Conservation (phyloP, 2,329 filamentous ascomycete genomes). For the Paracamarosporium sp. region DNA sequence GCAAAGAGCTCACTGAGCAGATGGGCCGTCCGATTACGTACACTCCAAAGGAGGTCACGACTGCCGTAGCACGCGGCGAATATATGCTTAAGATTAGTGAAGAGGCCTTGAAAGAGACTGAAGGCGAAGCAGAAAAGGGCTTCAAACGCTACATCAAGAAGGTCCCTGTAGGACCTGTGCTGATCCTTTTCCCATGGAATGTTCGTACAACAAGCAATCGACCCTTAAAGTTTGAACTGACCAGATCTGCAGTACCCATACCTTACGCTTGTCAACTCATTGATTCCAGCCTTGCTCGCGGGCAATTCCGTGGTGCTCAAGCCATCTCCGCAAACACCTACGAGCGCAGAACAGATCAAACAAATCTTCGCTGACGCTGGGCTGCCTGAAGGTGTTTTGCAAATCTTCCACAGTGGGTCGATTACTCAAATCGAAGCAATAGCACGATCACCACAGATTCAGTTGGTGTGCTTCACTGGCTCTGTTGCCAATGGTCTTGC, state of each 20-base stretch:
- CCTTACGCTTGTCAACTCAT: slow-evolving; percentile 88
- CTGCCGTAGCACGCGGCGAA: slow-evolving; percentile 83
- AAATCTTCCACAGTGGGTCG: slow-evolving; percentile 90
- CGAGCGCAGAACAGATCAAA: slow-evolving; percentile 83
- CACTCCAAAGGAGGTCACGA: slow-evolving; percentile 81
- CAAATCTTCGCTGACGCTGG: slow-evolving; percentile 81
- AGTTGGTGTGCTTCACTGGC: slow-evolving; percentile 90
- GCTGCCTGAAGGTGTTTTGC: slow-evolving; percentile 81
- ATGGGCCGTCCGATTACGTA: slow-evolving; percentile 95
- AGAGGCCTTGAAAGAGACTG: slow-evolving; percentile 78
- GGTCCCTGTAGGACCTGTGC: slow-evolving; percentile 82
- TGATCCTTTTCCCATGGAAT: slow-evolving; percentile 96
- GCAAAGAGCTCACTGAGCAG: slow-evolving; percentile 85
- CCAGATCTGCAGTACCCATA: slow-evolving; percentile 79
- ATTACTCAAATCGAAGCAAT: slow-evolving; percentile 78
- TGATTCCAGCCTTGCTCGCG: slow-evolving; percentile 87
- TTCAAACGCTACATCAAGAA: slow-evolving; percentile 92
- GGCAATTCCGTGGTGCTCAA: slow-evolving; percentile 94
- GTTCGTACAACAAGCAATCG: slow-evolving; percentile 61
- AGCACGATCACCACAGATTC: slow-evolving; percentile 76
- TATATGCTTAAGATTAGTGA: slow-evolving; percentile 85
- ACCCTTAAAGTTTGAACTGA: slow-evolving; percentile 22
- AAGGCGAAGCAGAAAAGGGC: slow-evolving; percentile 82
- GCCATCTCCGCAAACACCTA: slow-evolving; percentile 93
- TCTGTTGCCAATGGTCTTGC: slow-evolving; percentile 87